These are phyloP conservation scores for Coniophora puteana DNA, from an alignment of 1,284 basidiomycete genomes.

Conservation along the genomic window DNA sequence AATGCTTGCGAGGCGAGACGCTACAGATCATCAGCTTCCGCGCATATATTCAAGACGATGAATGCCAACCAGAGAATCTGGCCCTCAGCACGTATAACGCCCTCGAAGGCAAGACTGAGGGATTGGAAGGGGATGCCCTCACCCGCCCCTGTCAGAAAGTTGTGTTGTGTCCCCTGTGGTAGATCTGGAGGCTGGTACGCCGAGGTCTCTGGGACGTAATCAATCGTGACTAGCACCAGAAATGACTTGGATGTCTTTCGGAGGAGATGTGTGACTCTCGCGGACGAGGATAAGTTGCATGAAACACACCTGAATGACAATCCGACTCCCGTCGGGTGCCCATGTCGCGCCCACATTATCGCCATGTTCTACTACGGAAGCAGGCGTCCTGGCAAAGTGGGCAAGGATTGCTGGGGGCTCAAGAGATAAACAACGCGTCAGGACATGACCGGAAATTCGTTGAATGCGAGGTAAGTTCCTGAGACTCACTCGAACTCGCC, in stretches of 20 bases:
- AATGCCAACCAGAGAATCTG: slow-evolving; percentile 55
- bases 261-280: slow-evolving; percentile 4
- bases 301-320: slow-evolving; percentile 70
- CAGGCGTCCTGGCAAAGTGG: slow-evolving; percentile 68
- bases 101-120: slow-evolving; percentile 70
- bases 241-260: slow-evolving; percentile 72
- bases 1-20: slow-evolving; percentile 66
- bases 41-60: slow-evolving; percentile 1
- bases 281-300: slow-evolving; percentile 5
- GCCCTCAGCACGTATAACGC: slow-evolving; percentile 79
- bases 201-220: slow-evolving; percentile 51
- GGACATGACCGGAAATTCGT: not conserved
- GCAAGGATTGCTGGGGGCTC: slow-evolving; percentile 81
- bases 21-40: slow-evolving; percentile 32
- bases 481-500: slow-evolving; percentile 79
- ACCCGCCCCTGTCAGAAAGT: slow-evolving; percentile 76
- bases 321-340: slow-evolving; percentile 74
- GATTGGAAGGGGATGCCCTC: slow-evolving; percentile 68
- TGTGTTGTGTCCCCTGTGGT: slow-evolving; percentile 51
- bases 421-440: slow-evolving; percentile 3
- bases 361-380: slow-evolving; percentile 79
- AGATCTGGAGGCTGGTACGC: slow-evolving; percentile 56
- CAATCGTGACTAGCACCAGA: slow-evolving; percentile 71
- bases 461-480: too few relatives aligned
- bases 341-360: slow-evolving; percentile 71